Conservation (phyloP, 2,329 filamentous ascomycete genomes). For the Paecilomyces sp. region DNA sequence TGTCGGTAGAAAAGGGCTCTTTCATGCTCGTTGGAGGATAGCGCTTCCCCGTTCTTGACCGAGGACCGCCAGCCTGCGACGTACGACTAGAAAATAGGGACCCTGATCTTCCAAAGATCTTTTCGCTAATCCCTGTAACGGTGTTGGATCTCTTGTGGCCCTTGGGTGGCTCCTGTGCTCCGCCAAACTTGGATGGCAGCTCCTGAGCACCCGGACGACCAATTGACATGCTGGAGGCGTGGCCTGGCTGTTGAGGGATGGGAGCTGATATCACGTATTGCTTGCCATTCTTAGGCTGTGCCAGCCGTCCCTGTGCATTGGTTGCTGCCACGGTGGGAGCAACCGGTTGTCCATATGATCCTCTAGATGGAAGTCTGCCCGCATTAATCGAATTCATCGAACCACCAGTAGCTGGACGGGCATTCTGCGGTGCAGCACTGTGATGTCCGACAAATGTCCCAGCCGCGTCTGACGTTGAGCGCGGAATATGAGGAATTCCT, state of each 20-base stretch:
- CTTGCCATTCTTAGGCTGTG: slow-evolving; percentile 63
- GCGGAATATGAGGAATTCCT: slow-evolving; percentile 42
- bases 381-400: slow-evolving; percentile 62
- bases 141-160: slow-evolving; percentile 65
- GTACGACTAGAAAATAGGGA: slow-evolving; percentile 65
- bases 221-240: slow-evolving; percentile 46
- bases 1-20: slow-evolving; percentile 56
- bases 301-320: slow-evolving; percentile 82
- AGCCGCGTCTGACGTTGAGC: slow-evolving; percentile 53
- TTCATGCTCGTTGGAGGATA: slow-evolving; percentile 93
- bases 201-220: slow-evolving; percentile 55
- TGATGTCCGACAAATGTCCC: slow-evolving; percentile 42
- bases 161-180: slow-evolving; percentile 40
- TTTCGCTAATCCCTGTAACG: slow-evolving; percentile 74
- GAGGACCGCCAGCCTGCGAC: slow-evolving; percentile 25
- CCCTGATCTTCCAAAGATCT: slow-evolving; percentile 74
- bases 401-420: slow-evolving; percentile 72
- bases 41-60: slow-evolving; percentile 51
- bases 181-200: slow-evolving; percentile 52
- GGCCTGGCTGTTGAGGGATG: slow-evolving; percentile 48
- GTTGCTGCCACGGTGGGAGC: slow-evolving; percentile 82
- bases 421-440: slow-evolving; percentile 35
- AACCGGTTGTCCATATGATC: slow-evolving; percentile 81
- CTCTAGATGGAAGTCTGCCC: slow-evolving; percentile 61
- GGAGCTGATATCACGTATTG: slow-evolving; percentile 67